Conservation (phyloP, 768 basidiomycete species). For the Trametes meyenii region DNA sequence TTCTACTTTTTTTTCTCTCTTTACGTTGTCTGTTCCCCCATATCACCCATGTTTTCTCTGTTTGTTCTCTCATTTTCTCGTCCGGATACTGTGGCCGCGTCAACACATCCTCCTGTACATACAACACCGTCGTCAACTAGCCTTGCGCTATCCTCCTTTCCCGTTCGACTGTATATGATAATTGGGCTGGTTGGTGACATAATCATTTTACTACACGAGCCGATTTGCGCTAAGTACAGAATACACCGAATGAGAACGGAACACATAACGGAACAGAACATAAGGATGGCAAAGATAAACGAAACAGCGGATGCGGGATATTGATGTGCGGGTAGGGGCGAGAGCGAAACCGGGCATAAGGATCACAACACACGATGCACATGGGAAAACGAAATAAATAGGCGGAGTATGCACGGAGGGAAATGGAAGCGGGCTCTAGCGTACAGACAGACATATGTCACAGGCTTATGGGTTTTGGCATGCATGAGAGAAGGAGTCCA, state of each 20-base stretch:
- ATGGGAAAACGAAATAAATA: constrained; percentile 2
- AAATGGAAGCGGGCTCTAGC: neutral
- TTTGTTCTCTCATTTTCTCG: constrained; percentile 2
- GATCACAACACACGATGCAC: neutral
- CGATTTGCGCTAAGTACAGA: neutral
- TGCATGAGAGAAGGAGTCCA: neutral
- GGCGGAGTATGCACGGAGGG: constrained; percentile 1
- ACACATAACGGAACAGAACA: neutral
- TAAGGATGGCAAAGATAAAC: neutral
- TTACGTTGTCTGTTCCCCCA: constrained; percentile 30
- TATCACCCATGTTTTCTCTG: constrained; percentile 3
- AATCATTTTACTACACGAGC: constrained; percentile 8
- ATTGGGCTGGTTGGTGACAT: constrained; percentile 12
- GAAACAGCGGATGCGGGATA: neutral
- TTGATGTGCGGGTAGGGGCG: neutral
- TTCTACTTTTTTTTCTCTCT: constrained; percentile 33
- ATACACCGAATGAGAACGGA: constrained; percentile 4
- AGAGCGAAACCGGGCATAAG: neutral
- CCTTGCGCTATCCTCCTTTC: neutral
- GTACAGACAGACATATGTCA: neutral
- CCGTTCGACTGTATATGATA: constrained; percentile 6
- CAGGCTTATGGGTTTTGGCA: neutral
- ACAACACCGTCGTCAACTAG: constrained; percentile 10
- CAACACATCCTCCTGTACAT: constrained; percentile 16
- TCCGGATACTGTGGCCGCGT: constrained; percentile 6